Percentiles rank a stretch among this genome's conserved stretches.
phyloP scores from a whole-genome alignment of 176 grass and related monocot species.

The Cenchrus fungigraminus region DNA sequence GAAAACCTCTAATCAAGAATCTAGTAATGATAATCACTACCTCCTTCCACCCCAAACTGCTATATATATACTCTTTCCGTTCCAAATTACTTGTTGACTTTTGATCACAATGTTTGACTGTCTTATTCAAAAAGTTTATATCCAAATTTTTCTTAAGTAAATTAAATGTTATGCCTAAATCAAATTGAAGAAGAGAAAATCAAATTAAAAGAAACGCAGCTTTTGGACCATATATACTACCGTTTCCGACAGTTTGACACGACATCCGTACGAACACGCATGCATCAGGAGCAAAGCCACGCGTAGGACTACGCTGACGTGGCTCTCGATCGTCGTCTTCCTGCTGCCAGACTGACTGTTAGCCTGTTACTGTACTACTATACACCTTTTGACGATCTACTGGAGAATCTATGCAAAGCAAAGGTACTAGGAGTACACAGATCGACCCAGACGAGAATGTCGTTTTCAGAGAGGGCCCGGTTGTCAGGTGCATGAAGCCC shows the following conservation, averaged over 20 bases:
- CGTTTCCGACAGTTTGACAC: not conserved
- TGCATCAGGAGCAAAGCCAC: not conserved
- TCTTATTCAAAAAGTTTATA: no score
- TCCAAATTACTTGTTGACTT: no score
- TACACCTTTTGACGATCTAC: not conserved
- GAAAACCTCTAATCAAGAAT: no score
- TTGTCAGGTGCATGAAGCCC: not conserved
- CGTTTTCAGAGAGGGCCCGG: not conserved
- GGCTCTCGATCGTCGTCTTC: not conserved
- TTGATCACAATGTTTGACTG: no score
- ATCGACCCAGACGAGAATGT: not conserved
- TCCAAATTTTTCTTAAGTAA: no score
- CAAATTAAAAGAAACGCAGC: not conserved
- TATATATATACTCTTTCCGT: no score
- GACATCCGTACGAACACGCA: not conserved
- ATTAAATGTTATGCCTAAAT: no score
- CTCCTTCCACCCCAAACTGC: no score
- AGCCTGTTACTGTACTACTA: no score
- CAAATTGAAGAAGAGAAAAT: not conserved
- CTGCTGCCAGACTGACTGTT: not conserved
- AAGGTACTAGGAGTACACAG: not conserved
- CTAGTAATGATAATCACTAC: no score
- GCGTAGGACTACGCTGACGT: not conserved
- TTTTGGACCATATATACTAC: no score
- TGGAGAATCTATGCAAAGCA: not conserved